phyloP scores from a whole-genome alignment of 805 yeast species.

The Brettanomyces bruxellensis region DNA sequence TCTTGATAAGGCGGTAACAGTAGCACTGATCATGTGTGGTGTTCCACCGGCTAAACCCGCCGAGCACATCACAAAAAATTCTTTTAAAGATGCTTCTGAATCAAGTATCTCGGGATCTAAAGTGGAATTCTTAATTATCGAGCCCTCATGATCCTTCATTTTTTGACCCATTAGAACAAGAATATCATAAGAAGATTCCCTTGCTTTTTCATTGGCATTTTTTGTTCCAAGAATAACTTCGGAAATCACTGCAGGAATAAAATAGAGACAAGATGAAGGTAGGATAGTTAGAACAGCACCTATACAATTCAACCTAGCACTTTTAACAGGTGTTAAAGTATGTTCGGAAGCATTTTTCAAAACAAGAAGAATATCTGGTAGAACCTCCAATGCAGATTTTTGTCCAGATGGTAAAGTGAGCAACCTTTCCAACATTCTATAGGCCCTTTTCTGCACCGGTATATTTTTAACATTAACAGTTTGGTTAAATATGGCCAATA shows the following conservation, averaged over 20 bases:
- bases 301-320: slow-evolving; percentile 68
- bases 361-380: slow-evolving; percentile 50
- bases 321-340: slow-evolving; percentile 67
- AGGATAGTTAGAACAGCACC: slow-evolving; percentile 48
- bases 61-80: slow-evolving; percentile 84
- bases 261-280: slow-evolving; percentile 58
- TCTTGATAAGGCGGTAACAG: slow-evolving; percentile 83
- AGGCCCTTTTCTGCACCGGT: slow-evolving; percentile 80
- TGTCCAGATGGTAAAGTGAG: slow-evolving; percentile 60
- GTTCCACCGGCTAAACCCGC: slow-evolving; percentile 94
- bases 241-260: slow-evolving; percentile 74
- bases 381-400: slow-evolving; percentile 41
- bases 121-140: slow-evolving; percentile 52
- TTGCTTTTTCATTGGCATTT: slow-evolving; percentile 85
- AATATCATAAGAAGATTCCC: slow-evolving; percentile 69
- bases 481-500: slow-evolving; percentile 67
- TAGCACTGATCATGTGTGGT: slow-evolving; percentile 96
- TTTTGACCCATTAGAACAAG: slow-evolving; percentile 73
- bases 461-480: slow-evolving; percentile 55
- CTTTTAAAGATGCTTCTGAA: slow-evolving; percentile 60
- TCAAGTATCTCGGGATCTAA: slow-evolving; percentile 56
- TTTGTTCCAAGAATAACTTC: slow-evolving; percentile 88
- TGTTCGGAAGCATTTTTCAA: slow-evolving; percentile 48
- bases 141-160: slow-evolving; percentile 53
- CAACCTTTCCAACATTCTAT: slow-evolving; percentile 64